Evolutionary conservation across 2,329 filamentous ascomycete genomes (phyloP), one percentile per base, ranked within the genome.

Genomic region (Trichoderma sp.): DNA sequence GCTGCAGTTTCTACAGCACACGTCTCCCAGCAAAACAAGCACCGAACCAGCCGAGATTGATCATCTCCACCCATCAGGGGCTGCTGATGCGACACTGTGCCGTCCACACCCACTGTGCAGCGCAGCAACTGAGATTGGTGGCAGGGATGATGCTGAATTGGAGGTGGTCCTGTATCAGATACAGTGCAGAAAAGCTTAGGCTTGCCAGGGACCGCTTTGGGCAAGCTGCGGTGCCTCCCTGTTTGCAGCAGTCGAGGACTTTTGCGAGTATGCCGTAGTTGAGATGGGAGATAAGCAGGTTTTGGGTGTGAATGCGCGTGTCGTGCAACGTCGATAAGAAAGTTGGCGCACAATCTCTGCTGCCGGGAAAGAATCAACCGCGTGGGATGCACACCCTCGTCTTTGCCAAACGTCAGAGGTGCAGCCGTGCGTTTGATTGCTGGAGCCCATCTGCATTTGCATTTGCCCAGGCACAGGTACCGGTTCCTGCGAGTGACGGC

Each of bases 11-110:
- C 18, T 43, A n/a, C 39, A n/a, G 8, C n/a, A 11, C 11, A 13
- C n/a, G 7, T 10, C n/a, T 2, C 6, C 39, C 18, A 6, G 18
- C 39, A n/a, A 43, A 43, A 43, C 39, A 43, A 8, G 39, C 39
- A 43, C 39, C 63, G 63, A 66, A 46, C 63, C 63, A 66, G 63
- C 63, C 63, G 63, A 66, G 63, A 66, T 66, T 52, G 52, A 56
- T 18, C 37, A 66, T 66, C 63, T 66, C 63, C 63, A 66, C 63
- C 56, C 18, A 39, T 66, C 63, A 66, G 63, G 63, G 63, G 63
- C 37, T 54, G 13, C 37, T 26, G 63, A 32, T 56, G 34, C n/a
- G 24, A 49, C 63, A 66, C 63, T 66, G 63, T 66, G 52, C 16
- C 26, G 59, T 18, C 3, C 13, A 8, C 24, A 34, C 30, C 11